Conservation (phyloP, 495 filamentous ascomycete species). For the Cudoniella acicularis region DNA sequence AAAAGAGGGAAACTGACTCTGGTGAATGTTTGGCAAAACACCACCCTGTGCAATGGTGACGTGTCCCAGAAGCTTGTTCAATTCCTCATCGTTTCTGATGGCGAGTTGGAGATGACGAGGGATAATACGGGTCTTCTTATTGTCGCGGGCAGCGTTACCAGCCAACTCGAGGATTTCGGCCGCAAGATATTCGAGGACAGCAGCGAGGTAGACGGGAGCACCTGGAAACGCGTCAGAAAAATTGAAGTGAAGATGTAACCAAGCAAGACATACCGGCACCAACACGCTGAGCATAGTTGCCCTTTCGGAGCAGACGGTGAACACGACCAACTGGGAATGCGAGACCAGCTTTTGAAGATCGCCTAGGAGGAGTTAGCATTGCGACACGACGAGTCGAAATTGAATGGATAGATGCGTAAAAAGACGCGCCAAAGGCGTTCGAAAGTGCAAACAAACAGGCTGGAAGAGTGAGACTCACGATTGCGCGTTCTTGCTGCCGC, state of each 20-base stretch:
- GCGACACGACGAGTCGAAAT: constrained; percentile 3
- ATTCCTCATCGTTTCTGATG: constrained; percentile 98
- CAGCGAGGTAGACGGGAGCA: constrained; percentile 97
- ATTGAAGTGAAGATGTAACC: constrained; percentile 6
- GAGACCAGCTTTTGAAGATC: constrained; percentile 98
- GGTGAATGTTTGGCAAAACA: constrained; percentile 98
- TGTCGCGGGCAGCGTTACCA: constrained; percentile 97
- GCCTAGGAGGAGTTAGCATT: constrained; percentile 55
- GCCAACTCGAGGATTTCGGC: constrained; percentile 98
- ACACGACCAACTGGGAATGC: constrained; percentile 99
- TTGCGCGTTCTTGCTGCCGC: constrained; percentile 93
- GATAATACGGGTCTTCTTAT: constrained; percentile 99
- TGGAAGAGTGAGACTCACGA: constrained; percentile 60
- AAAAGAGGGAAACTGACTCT: constrained; percentile 65
- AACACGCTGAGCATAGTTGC: constrained; percentile 99
- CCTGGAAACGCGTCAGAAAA: constrained; percentile 44
- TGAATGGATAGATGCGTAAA: constrained; percentile 18
- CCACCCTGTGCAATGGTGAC: constrained; percentile 99
- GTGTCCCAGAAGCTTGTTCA: constrained; percentile 99
- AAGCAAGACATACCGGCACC: constrained; percentile 68
- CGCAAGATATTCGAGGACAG: constrained; percentile 97
- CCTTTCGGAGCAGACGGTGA: constrained; percentile 98
- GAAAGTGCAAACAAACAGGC: constrained; percentile 5
- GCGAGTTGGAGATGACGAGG: constrained; percentile 98
- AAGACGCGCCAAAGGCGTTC: constrained; percentile 25